Base-by-base conservation (phyloP, 306 rosid genomes). In the Spatholobus suberectus region DNA sequence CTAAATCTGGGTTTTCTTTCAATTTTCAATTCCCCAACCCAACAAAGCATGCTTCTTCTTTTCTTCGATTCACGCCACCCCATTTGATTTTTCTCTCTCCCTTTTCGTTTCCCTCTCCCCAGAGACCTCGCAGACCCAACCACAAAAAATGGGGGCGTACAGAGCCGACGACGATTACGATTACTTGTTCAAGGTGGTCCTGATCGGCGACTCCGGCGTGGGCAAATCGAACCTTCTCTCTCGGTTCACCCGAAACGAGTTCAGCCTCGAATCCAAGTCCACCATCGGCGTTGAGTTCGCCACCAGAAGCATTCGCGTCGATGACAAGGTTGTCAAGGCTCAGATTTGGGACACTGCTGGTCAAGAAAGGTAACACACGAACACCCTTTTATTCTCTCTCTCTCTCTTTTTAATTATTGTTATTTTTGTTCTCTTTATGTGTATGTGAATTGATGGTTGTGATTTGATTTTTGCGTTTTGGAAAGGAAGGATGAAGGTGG, bases 261-360 rank as follows among this genome's bases (percentile, higher is more conserved):
- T 94, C 75, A 90, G 94, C 85, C 94, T 94, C 12, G 92, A 94
- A 87, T 94, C 97, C 0, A 91, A 88, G 82, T 94, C 98, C 82
- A 91, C 98, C 84, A 94, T 94, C 79, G 96, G 97, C 27, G 97
- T 93, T 62, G 97, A 94, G 87, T 94, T 94, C 52, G 94, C 98
- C 37, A 91, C 98, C 76, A 86, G 97, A 89, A 93, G 98, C 88
- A 90, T 94, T 79, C 88, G 79, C 21, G 93, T 93, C 3, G 94
- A 93, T 69, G 92, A 93, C 8, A 93, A 93, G 92, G 92, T 93
- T 52, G 90, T 90, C 83, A 93, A 93, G 90, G 97, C 97, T 82
- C 96, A 93, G 91, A 90, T 93, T 91, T 93, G 97, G 97, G 97
- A 93, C 74, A 93, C 97, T 40, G 97, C 97, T 27, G 97, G 97